Evolutionary conservation across 768 basidiomycete genomes (phyloP), one percentile per base, ranked within the genome.

Genomic region (Tubosaeta sp.): DNA sequence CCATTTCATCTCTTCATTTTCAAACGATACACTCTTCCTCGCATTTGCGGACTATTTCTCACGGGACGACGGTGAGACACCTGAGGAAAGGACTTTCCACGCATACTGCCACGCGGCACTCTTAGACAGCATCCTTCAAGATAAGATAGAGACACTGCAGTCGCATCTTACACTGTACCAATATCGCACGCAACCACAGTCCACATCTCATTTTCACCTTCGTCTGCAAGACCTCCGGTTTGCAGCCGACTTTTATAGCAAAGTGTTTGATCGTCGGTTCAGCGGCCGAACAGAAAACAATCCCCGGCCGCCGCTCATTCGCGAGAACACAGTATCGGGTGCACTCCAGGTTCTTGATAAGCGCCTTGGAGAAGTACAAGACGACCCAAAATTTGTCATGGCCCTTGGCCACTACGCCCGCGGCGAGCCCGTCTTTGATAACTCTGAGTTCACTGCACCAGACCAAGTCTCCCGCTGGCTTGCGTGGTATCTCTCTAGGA

Each of bases 71-170:
- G 81, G 76, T 4, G 79, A 78, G 53, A 81, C 81, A 11, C 72
- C 75, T 4, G 73, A 75, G 24, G 87, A 89, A 58, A 75, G 73
- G 39, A 63, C 82, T 10, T 83, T 90, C 64, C 80, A 83, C 52
- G 75, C 76, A 10, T 93, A 87, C 57, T 85, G 87, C 57, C 83
- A 87, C 57, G 87, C 89, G 0, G 77, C 80, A 25, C 67, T 93
- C 12, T 75, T 94, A 38, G 94, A 97, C 64, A 87, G 89, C 69
- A 86, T 97, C 44, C 72, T 93, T n/a, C 84, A 90, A 64, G 94
- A 94, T 69, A 96, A 95, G 64, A 83, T 87, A 12, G 79, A 83
- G 51, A 84, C 87, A 0, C 69, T 94, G 4, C 83, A 86, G 57
- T 76, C 85, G 0, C 87, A 92, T 62, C 71, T 94, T 3, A 81